These are phyloP conservation scores for Trichoderma koningiopsis DNA, from an alignment of 2,329 filamentous ascomycete species.

Conservation along the genomic window DNA sequence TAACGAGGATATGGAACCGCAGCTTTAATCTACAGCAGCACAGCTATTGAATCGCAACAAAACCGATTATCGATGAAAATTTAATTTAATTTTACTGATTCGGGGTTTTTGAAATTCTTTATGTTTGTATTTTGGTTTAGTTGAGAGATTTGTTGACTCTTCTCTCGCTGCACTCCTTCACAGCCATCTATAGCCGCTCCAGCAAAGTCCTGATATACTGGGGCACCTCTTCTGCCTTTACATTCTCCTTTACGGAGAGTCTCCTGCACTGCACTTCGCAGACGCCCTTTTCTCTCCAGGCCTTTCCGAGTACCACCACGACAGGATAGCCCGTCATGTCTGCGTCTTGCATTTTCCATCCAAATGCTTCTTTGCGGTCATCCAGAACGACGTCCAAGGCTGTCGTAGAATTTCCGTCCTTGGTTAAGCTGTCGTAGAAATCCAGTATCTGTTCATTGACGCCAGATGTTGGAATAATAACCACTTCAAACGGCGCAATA, in stretches of 20 bases:
- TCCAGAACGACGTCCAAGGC: constrained; percentile 70
- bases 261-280: constrained; percentile 80
- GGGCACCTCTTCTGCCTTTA: constrained; percentile 50
- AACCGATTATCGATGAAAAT: not conserved
- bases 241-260: constrained; percentile 62
- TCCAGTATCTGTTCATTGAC: constrained; percentile 51
- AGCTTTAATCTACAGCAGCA: not conserved
- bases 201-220: constrained; percentile 51
- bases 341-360: constrained; percentile 89
- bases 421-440: constrained; percentile 65
- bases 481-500: constrained; percentile 81
- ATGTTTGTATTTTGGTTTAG: not conserved
- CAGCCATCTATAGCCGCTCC: constrained; percentile 52
- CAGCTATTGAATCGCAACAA: not conserved
- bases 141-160: not conserved
- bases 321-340: constrained; percentile 88
- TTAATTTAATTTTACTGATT: not conserved
- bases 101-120: not conserved
- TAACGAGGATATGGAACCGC: constrained; percentile 33
- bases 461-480: constrained; percentile 60
- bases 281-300: constrained; percentile 60
- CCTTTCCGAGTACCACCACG: constrained; percentile 74
- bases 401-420: constrained; percentile 22
- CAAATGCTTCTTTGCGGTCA: constrained; percentile 67
- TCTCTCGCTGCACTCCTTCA: not conserved